Evolutionary conservation across 139 green algal genomes (phyloP).

Genomic region (Auxenochlorella pyrenoidosa): DNA sequence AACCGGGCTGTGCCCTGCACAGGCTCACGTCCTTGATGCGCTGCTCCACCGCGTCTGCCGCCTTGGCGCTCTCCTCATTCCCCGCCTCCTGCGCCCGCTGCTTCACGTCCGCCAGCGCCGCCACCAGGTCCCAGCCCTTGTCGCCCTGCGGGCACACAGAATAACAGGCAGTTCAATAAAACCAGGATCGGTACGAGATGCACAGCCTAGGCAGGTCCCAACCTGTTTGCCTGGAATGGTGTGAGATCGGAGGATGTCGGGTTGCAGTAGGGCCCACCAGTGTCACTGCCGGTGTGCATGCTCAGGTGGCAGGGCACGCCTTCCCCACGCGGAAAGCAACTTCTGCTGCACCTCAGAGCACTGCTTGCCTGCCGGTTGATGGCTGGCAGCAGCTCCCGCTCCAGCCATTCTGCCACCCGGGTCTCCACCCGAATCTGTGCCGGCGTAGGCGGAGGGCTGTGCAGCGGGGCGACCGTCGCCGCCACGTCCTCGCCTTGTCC

Average conservation of each 20-base stretch:
- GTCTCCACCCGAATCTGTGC: slow-evolving; percentile 23
- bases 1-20: too few relatives aligned
- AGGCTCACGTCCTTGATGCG: slow-evolving; percentile 49
- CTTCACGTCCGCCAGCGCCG: slow-evolving; percentile 40
- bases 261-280: too few relatives aligned
- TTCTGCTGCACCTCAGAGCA: too few relatives aligned
- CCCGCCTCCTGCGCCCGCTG: slow-evolving; percentile 4
- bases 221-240: too few relatives aligned
- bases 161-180: too few relatives aligned
- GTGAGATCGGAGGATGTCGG: too few relatives aligned
- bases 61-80: slow-evolving; percentile 32
- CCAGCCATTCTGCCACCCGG: slow-evolving; percentile 65
- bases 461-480: neutral
- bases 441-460: slow-evolving; percentile 4
- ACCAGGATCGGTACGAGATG: neutral
- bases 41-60: slow-evolving; percentile 56
- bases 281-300: too few relatives aligned
- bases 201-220: neutral
- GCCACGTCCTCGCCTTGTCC: neutral
- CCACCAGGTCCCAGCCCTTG: slow-evolving; percentile 73
- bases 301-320: too few relatives aligned
- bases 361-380: slow-evolving; percentile 66
- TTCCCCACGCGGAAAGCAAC: too few relatives aligned
- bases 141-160: slow-evolving; percentile 37
- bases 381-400: slow-evolving; percentile 68